Evolutionary conservation across 805 yeast species (phyloP), one percentile per base, ranked within the genome.

Genomic region (Danielozyma ontarioensis): DNA sequence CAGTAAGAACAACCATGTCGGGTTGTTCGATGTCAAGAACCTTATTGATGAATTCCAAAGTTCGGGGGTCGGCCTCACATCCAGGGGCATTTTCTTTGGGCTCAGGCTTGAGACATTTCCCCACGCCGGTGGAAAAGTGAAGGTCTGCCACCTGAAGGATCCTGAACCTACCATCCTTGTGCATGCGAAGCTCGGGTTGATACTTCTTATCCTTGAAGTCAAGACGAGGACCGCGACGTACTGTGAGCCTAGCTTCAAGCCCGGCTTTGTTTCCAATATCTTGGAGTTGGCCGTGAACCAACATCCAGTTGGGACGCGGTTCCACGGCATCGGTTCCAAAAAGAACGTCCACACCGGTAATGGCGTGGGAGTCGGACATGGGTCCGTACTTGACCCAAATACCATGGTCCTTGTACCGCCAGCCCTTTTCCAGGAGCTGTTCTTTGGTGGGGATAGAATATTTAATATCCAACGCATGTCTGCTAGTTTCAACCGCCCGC

Each of bases 111-210:
- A 82, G 65, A 50, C 97, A 93, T 30, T 57, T 55, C 11, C 97
- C 97, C 34, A 64, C 70, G 4, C 88, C 89, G 0, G 95, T 83
- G n/a, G 93, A 73, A 53, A 83, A 80, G 58, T 93, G 98, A 36
- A 90, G 63, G 55, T 93, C 97, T 1, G 97, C 95, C 4, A 90
- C 76, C 57, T 93, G 98, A 8, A 87, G 58, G 27, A 93, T 80
- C 55, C 83, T 90, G 58, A 80, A 85, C 34, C 66, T 72, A 4
- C 76, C 77, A 14, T 70, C 50, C 2, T 58, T 40, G 8, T 59
- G 46, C 12, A 70, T 50, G 31, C 62, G 58, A 27, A 77, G 55
- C 5, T 36, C 34, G 3, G 66, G 62, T 22, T 48, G 44, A 35
- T 35, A 45, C 45, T 49, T 32, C 51, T 37, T 42, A 39, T 40